Evolutionary conservation across 495 filamentous ascomycete genomes (phyloP).

Genomic region (Astrothelium macrocarpum): DNA sequence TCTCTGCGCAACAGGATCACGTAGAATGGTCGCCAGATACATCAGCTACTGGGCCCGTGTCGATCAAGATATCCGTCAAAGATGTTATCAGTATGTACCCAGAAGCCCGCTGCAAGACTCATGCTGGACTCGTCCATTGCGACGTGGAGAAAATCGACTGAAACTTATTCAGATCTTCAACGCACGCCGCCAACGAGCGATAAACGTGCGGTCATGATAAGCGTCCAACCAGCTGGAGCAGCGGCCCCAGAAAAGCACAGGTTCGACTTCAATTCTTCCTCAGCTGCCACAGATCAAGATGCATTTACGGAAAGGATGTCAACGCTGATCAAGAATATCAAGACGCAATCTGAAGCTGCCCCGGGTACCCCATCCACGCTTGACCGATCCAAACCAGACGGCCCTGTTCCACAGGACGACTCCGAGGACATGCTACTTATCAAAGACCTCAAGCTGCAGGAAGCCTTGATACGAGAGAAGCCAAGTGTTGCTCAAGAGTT

Average conservation of each 20-base stretch:
- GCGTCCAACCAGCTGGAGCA: neutral
- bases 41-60: neutral
- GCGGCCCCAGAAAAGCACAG: neutral
- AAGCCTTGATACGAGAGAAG: conserved; percentile 1
- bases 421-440: neutral
- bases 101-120: neutral
- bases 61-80: neutral
- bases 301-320: neutral
- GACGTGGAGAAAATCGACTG: neutral
- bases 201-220: conserved; percentile 1
- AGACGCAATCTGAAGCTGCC: neutral
- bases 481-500: neutral
- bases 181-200: neutral
- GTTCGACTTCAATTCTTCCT: conserved; percentile 2
- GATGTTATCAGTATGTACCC: neutral
- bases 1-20: neutral
- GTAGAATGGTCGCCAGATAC: neutral
- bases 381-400: neutral
- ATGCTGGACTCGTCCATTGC: neutral
- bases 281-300: neutral
- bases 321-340: neutral
- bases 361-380: neutral
- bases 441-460: neutral
- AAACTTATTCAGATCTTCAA: neutral
- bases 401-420: neutral